Evolutionary conservation across 352 stramenopile species (phyloP), one percentile per base, ranked within the genome.

Genomic region (Globisporangium iwayamae): DNA sequence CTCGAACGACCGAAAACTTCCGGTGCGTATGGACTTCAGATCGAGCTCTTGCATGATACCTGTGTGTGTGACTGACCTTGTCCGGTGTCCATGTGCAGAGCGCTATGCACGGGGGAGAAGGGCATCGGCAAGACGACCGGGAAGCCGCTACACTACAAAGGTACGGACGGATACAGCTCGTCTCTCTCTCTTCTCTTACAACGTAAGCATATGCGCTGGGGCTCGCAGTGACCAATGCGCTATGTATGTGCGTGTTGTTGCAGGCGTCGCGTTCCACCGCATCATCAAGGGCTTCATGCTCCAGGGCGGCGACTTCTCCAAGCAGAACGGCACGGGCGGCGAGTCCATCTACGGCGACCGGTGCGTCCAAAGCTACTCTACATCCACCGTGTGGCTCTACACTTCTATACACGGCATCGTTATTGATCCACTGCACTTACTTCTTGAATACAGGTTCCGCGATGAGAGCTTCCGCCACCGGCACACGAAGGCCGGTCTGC

Each of bases 391-490:
- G 18, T 28, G 28, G 1, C 8, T 46, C 30, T 46, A 41, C 11
- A 57, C 1, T 4, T 46, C 30, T 46, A 41, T 4, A 57, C 4
- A 64, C 47, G 25, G 13, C 3, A 9, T 14, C 8, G 25, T 16
- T 53, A 22, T 55, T 13, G 30, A 4, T 25, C 5, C 38, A 22
- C 14, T 25, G 38, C 1, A 4, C 14, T 20, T 39, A 11, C 68
- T 60, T 70, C 63, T 18, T n/a, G 20, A 16, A 14, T 11, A 18
- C 57, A 90, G 89, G 38, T 97, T 97, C 67, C 76, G 62, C 20
- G 96, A 98, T 71, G 96, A 99, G 78, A 98, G 96, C 79, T 99
- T 99, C 68, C 71, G 75, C 20, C 73, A 98, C 51, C 96, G 91
- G 32, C 97, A 99, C 73, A 89, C 76, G 6, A 93, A 90, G 60